A percentile compares a stretch with the other conserved stretches of the same genome.
Evolutionary conservation across 2,329 filamentous ascomycete genomes (phyloP).

Genomic region (Phaeosphaeria sp.): DNA sequence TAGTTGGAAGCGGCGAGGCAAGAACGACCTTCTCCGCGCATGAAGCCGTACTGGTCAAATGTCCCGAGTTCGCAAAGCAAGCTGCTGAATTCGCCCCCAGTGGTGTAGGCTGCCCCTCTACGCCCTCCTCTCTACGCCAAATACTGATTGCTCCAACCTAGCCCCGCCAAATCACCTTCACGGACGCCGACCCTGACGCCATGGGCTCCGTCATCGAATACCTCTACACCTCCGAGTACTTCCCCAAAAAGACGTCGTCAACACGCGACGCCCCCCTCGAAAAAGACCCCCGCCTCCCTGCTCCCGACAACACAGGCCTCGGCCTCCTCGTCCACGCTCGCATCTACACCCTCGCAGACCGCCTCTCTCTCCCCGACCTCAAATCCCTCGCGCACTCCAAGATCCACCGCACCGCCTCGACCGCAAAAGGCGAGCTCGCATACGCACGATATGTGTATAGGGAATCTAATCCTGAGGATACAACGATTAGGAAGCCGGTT

Average conservation of each 20-base stretch:
- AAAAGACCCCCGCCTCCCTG: conserved; percentile 67
- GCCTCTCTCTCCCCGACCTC: conserved; percentile 69
- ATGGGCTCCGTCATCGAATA: conserved; percentile 82
- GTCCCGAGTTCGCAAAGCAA: conserved; percentile 73
- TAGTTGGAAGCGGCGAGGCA: conserved; percentile 59
- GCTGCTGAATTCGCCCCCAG: conserved; percentile 68
- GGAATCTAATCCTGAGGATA: conserved; percentile 73
- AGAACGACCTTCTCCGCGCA: conserved; percentile 76
- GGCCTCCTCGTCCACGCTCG: conserved; percentile 88
- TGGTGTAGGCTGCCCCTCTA: conserved; percentile 57
- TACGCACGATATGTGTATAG: conserved; percentile 92
- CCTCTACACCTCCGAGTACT: conserved; percentile 87
- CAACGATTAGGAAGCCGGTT: conserved; percentile 77
- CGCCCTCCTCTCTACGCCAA: too few relatives aligned
- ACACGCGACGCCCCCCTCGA: conserved; percentile 72
- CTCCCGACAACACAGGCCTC: conserved; percentile 76
- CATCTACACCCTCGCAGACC: conserved; percentile 86
- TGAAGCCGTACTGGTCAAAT: conserved; percentile 75
- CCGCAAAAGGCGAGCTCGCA: conserved; percentile 85
- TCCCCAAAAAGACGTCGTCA: conserved; percentile 67
- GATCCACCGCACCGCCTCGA: conserved; percentile 89
- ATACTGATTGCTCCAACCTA: conserved; percentile 23
- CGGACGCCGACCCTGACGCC: conserved; percentile 72
- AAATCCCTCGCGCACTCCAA: conserved; percentile 83
- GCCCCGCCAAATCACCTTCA: conserved; percentile 73